phyloP scores from a whole-genome alignment of 768 basidiomycete genomes.

The Mycena haematopus region DNA sequence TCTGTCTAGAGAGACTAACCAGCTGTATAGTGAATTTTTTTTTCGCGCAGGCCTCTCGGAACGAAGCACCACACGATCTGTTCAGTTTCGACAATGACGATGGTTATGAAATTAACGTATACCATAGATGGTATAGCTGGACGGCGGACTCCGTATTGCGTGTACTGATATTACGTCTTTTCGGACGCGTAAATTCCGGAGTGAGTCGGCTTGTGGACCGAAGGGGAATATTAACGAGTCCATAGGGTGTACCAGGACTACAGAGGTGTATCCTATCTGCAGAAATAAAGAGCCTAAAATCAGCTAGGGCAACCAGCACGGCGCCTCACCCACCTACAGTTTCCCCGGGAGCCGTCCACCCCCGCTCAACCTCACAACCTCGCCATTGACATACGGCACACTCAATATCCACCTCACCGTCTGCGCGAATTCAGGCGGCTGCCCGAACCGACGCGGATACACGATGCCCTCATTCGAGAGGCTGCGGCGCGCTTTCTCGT shows the following conservation, averaged over 20 bases:
- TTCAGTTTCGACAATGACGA: too few species aligned
- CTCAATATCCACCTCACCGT: conserved; percentile 56
- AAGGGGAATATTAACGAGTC: conserved; percentile 15
- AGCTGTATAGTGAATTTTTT: too few species aligned
- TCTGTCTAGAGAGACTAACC: too few species aligned
- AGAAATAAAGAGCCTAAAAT: neutral
- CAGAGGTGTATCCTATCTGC: conserved; percentile 11
- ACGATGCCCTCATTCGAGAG: conserved; percentile 48
- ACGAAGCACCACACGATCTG: too few species aligned
- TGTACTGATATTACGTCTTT: too few species aligned
- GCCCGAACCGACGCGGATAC: conserved; percentile 55
- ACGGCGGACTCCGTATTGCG: too few species aligned
- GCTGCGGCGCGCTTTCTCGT: conserved; percentile 43
- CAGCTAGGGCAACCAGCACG: neutral
- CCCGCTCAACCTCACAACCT: conserved; percentile 54
- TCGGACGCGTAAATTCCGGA: conserved; percentile 1
- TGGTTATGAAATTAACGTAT: too few species aligned
- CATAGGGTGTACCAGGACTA: neutral
- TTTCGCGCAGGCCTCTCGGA: too few species aligned
- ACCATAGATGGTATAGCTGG: too few species aligned
- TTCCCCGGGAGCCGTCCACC: conserved; percentile 33
- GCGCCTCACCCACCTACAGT: conserved; percentile 12
- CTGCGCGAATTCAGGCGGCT: conserved; percentile 55
- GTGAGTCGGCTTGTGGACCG: conserved; percentile 4
- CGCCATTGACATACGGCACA: conserved; percentile 63